Evolutionary conservation across 1,139 yeast genomes (phyloP).

Genomic region (Hyphopichia pseudoburtonii): DNA sequence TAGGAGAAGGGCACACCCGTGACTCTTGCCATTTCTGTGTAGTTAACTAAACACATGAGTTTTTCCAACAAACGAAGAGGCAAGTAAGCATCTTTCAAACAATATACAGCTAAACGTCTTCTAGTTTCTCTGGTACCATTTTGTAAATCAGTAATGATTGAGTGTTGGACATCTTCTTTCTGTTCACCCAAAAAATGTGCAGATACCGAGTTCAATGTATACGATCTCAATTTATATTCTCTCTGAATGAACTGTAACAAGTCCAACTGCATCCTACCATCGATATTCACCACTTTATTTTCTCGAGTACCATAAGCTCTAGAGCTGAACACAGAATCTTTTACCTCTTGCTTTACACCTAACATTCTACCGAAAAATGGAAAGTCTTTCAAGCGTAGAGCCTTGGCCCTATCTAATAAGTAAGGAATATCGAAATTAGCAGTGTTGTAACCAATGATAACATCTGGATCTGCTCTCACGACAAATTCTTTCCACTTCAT

Average conservation of each 20-base stretch:
- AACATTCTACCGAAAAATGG: conserved; percentile 84
- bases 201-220: conserved; percentile 92
- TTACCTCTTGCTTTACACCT: conserved; percentile 69
- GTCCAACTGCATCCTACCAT: conserved; percentile 95
- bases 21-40: conserved; percentile 99
- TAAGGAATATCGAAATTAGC: conserved; percentile 96
- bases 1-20: conserved; percentile 98
- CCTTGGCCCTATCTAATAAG: conserved; percentile 79
- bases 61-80: conserved; percentile 88
- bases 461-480: conserved; percentile 87
- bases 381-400: conserved; percentile 65
- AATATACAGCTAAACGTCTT: conserved; percentile 92
- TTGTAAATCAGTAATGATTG: conserved; percentile 91
- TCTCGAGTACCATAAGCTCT: conserved; percentile 97
- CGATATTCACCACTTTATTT: conserved; percentile 86
- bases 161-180: conserved; percentile 97
- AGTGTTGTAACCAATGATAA: conserved; percentile 93
- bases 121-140: conserved; percentile 92
- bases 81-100: conserved; percentile 92
- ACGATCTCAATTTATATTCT: conserved; percentile 91
- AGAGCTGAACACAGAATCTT: conserved; percentile 83
- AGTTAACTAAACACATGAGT: conserved; percentile 93
- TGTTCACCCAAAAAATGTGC: conserved; percentile 94
- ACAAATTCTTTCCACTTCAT: conserved; percentile 84
- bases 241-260: conserved; percentile 89